Evolutionary conservation across 768 basidiomycete genomes (phyloP).

Genomic region (Macrolepiota albuminosa): DNA sequence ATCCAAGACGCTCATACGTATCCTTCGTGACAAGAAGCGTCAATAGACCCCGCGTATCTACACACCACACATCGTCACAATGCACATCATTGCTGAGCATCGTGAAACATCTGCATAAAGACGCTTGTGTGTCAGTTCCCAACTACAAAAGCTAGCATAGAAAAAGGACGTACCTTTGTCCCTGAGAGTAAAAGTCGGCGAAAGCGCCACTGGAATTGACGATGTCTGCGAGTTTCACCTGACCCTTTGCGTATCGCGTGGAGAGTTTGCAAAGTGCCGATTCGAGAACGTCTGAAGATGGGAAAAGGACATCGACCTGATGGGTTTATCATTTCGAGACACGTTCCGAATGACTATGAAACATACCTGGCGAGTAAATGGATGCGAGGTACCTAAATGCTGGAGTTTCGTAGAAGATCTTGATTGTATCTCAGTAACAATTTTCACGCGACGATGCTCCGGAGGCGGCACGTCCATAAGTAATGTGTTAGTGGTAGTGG

Average conservation of each 20-base stretch:
- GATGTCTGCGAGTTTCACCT: slow-evolving; percentile 36
- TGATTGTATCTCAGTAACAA: slow-evolving; percentile 14
- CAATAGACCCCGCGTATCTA: slow-evolving; percentile 58
- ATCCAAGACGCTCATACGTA: slow-evolving; percentile 57
- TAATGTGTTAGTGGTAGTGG: neutral
- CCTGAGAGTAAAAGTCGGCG: neutral
- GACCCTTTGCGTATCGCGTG: slow-evolving; percentile 41
- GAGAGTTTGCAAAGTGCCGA: slow-evolving; percentile 34
- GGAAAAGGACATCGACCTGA: slow-evolving; percentile 63
- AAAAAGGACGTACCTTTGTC: slow-evolving; percentile 2
- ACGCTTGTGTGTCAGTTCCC: neutral
- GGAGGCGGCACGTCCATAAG: neutral
- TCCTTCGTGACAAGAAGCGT: slow-evolving; percentile 51
- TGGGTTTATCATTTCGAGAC: neutral
- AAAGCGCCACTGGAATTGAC: slow-evolving; percentile 21
- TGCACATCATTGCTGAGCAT: slow-evolving; percentile 29
- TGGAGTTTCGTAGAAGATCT: slow-evolving; percentile 22
- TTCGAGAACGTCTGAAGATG: slow-evolving; percentile 37
- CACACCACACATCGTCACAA: slow-evolving; percentile 62
- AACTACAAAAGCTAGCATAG: too few relatives aligned
- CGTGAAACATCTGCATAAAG: slow-evolving; percentile 17
- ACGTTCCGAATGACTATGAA: neutral
- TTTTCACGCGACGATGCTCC: slow-evolving; percentile 19
- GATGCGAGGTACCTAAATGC: slow-evolving; percentile 35
- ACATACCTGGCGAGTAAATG: slow-evolving; percentile 49